Percentiles rank a stretch among this genome's conserved stretches.
Evolutionary conservation across 352 stramenopile genomes (phyloP).

Genomic region (Thraustochytrium striatum): DNA sequence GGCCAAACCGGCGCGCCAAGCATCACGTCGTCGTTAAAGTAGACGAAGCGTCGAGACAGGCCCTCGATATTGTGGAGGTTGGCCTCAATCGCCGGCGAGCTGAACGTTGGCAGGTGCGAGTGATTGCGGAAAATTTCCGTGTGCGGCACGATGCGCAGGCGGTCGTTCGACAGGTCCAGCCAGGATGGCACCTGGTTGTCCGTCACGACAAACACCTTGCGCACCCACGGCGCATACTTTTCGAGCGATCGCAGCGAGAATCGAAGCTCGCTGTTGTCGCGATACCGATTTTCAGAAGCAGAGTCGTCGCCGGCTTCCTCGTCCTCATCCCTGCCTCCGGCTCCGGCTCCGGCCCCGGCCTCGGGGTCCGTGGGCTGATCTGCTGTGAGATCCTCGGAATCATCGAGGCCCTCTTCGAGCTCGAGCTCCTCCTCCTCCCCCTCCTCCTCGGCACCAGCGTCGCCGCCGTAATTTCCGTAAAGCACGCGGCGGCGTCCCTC

Average conservation of each 20-base stretch:
- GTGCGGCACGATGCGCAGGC: constrained; percentile 80
- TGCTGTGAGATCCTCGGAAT: neutral
- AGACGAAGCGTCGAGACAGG: constrained; percentile 84
- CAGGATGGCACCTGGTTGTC: constrained; percentile 90
- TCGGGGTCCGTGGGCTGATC: neutral
- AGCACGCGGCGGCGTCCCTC: too few relatives aligned
- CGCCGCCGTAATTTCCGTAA: too few relatives aligned
- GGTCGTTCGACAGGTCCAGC: constrained; percentile 74
- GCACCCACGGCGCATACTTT: constrained; percentile 90
- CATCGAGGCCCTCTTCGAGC: neutral
- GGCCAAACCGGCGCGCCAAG: constrained; percentile 75
- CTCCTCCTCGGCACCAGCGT: too few relatives aligned
- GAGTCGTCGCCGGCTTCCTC: constrained; percentile 53
- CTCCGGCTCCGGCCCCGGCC: constrained; percentile 60
- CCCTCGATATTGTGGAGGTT: constrained; percentile 85
- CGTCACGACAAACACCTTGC: constrained; percentile 87
- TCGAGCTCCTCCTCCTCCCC: too few relatives aligned
- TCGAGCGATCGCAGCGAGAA: constrained; percentile 80
- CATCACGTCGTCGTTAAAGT: constrained; percentile 95
- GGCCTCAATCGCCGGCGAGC: constrained; percentile 85
- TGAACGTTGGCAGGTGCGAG: constrained; percentile 84
- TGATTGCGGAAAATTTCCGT: constrained; percentile 78
- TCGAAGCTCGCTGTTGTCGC: constrained; percentile 86
- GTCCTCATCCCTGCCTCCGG: constrained; percentile 68
- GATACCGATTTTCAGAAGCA: constrained; percentile 81